Base-by-base conservation (phyloP, 2,329 filamentous ascomycete genomes). In the Pseudocercospora cruenta region DNA sequence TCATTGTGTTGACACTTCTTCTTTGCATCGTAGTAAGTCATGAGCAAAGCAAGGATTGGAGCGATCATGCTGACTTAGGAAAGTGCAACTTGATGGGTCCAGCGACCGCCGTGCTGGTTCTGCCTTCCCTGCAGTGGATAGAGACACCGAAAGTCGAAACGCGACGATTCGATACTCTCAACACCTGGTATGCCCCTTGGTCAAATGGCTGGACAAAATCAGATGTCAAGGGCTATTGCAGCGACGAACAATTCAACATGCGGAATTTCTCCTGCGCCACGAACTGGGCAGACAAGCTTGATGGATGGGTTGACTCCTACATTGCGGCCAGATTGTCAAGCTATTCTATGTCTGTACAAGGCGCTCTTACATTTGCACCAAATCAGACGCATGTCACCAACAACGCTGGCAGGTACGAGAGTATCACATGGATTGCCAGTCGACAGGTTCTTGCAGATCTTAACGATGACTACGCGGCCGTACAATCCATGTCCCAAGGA, bases 71-170 rank as follows among this genome's bases (percentile, higher is more conserved):
- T 51, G 19, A 51, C 21, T 12, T 2, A 4, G n/a, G 21, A n/a
- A 21, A 51, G 47, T 73, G 71, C 59, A 78, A 76, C 45, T 62
- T 78, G 4, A 78, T 77, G 73, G 75, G 75, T 10, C 74, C 76
- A 9, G 71, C 73, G 4, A 66, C 68, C 12, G 73, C 74, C 9
- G 73, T 75, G 0, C 54, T 76, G 9, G 62, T 70, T 2, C 33
- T 76, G 0, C 74, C 73, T 3, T 71, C 67, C 8, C 61, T 75
- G 10, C 70, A 73, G 28, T 75, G 71, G 71, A 57, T 73, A 14
- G 57, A 68, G 9, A 64, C 54, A 28, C n/a, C n/a, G 16, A 4
- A 36, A 26, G 14, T 26, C 31, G 22, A 53, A 7, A 19, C 54
- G 10, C 33, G 33, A 4, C 28, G 21, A 16, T 51, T 54, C 28